A percentile compares a stretch with the other conserved stretches of the same genome.
Conservation (phyloP, 257 asterid species). For the Fraxinus americana region DNA sequence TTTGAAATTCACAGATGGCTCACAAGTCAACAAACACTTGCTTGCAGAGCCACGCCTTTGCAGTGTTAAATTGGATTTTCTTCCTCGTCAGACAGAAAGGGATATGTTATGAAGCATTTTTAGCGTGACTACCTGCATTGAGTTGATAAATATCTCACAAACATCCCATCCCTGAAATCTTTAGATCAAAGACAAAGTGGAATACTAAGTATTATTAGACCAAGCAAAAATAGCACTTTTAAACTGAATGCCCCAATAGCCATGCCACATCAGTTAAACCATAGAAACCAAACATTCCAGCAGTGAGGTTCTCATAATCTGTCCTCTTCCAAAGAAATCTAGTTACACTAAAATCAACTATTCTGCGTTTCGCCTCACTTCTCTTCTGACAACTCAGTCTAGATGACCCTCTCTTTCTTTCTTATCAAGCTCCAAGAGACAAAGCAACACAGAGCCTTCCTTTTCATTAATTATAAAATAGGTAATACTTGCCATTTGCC, state of each 20-base stretch:
- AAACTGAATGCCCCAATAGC: neutral
- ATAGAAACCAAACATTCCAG: neutral
- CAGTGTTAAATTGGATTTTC: neutral
- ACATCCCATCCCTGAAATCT: neutral
- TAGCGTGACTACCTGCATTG: neutral
- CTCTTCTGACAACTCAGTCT: neutral
- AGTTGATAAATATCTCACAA: neutral
- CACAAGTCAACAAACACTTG: neutral
- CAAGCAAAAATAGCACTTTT: neutral
- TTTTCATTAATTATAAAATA: neutral
- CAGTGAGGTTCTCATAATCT: neutral
- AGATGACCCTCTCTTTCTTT: neutral
- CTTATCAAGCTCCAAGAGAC: neutral
- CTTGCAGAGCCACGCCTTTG: neutral
- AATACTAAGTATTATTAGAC: too few species aligned
- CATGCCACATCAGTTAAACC: neutral
- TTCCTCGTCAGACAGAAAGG: neutral
- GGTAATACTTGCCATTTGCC: neutral
- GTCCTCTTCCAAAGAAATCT: neutral
- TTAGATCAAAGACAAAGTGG: neutral
- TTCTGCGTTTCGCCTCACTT: neutral
- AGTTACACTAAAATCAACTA: neutral
- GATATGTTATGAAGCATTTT: neutral
- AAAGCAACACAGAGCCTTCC: neutral
- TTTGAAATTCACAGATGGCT: neutral